Base-by-base conservation (phyloP, 768 basidiomycete species). In the Boletus barrowsii region DNA sequence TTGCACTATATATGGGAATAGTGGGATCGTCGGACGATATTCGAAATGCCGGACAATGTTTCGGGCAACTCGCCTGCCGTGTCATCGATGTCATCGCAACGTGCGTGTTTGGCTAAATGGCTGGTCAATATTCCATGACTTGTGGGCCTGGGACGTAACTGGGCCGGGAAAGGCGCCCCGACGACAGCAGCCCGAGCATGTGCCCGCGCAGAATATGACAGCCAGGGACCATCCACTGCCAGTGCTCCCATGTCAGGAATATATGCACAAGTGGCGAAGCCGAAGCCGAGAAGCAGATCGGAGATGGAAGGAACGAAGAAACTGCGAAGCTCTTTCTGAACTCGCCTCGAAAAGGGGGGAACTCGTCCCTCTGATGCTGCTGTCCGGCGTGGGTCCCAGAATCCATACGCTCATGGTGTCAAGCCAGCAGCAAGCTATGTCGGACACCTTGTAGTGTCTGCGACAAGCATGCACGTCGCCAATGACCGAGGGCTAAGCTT, bases 281-380 rank as follows among this genome's bases (percentile, higher is more conserved):
- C 52, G 62, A 62, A 62, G 57, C 26, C 4, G 42, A 63, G 62
- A 64, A 65, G 63, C 52, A 52, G 54, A 66, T 66, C 63, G 53
- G 60, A 63, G 55, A 60, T 55, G 58, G 61, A 63, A 54, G 63
- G 30, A 13, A 53, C n/a, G 17, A 57, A 44, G 59, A 48, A 33
- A 50, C 42, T 18, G 54, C 37, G 51, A 61, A 53, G 50, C 58
- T 47, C 40, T 56, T 56, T 46, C 49, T 40, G 58, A 52, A 48
- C 39, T 14, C 47, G 22, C 51, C 4, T 42, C 49, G 26, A 37
- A 60, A 63, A 60, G 10, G 57, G 61, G 29, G 46, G 57, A 18
- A 61, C 22, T 50, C 55, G 44, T 49, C 57, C n/a, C 58, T 49
- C 37, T 36, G 7, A 43, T 17, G 24, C 24, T 37, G 33, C 54